phyloP scores from a whole-genome alignment of 2,329 filamentous ascomycete species.

The Alternaria gansuensis region DNA sequence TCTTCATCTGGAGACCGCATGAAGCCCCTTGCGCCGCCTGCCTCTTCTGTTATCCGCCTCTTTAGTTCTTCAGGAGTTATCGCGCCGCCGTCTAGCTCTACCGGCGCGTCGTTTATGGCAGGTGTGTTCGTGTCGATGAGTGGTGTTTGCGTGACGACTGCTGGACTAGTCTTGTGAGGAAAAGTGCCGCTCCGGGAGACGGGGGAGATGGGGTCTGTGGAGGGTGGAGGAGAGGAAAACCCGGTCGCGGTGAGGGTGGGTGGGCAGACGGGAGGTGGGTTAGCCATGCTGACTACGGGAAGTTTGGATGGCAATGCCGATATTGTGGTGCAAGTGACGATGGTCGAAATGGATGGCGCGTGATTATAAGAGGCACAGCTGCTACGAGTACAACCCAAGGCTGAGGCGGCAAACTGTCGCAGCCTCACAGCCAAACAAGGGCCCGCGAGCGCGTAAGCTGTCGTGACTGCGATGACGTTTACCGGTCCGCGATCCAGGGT shows the following conservation, averaged over 20 bases:
- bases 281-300: slow-evolving; percentile 14
- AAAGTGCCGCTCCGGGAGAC: slow-evolving; percentile 33
- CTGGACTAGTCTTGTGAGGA: slow-evolving; percentile 38
- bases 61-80: slow-evolving; percentile 37
- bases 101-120: slow-evolving; percentile 55
- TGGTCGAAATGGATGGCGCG: neutral
- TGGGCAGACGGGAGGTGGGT: slow-evolving; percentile 28
- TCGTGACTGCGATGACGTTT: slow-evolving; percentile 27
- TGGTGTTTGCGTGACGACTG: slow-evolving; percentile 39
- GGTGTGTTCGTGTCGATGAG: slow-evolving; percentile 52
- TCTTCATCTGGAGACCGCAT: slow-evolving; percentile 39
- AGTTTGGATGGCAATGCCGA: neutral
- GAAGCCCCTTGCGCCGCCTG: neutral
- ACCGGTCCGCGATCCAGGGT: slow-evolving; percentile 18
- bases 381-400: neutral
- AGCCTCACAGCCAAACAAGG: slow-evolving; percentile 22
- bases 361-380: neutral
- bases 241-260: slow-evolving; percentile 19
- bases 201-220: slow-evolving; percentile 34
- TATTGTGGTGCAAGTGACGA: neutral
- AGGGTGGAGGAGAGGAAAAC: slow-evolving; percentile 4
- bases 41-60: slow-evolving; percentile 28
- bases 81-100: slow-evolving; percentile 55
- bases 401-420: slow-evolving; percentile 10
- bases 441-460: slow-evolving; percentile 27